Evolutionary conservation across 129 eudicot genomes (phyloP), one percentile per base, ranked within the genome.

Genomic region (Deinandra increscens): DNA sequence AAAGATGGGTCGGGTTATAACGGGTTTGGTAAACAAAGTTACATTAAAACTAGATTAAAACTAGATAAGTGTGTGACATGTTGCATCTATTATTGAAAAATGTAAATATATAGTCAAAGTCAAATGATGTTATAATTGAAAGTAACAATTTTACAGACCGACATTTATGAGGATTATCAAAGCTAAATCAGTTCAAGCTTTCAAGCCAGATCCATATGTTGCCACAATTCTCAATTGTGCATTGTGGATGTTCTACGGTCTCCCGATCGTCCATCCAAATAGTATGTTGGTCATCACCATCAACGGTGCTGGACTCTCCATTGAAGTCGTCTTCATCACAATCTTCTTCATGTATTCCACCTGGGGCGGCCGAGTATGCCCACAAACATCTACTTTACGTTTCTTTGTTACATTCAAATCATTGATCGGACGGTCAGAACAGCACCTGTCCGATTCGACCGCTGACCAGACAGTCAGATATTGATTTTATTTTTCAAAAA

Each of bases 141-240:
- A 48, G 48, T n/a, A 36, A 58, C n/a, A 29, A 29, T 0, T 0
- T 58, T 58, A 75, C 82, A 92, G 99, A 9, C 97, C 97, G n/a
- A 94, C 97, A 6, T 83, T 94, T 43, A 3, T 33, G 4, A 71
- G 34, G 29, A 89, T 94, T 61, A 70, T 71, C 10, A 87, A 71
- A 73, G 82, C 80, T 15, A 90, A 87, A 77, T 80, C 97, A 6
- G 99, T 94, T 63, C 81, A 83, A 75, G 64, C 75, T 11, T 94
- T 69, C 91, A 89, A 84, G 65, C 90, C 96, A 18, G 85, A 89
- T 71, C 99, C 99, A 4, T 94, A 94, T 49, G 74, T 94, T 4
- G 96, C 82, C 14, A 94, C 99, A 0, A 23, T 85, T 39, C 76
- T 89, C 5, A 94, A 94, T 51, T 94, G 99, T 54, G 80, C 87